Conservation (phyloP, 2,329 filamentous ascomycete genomes). For the Talaromyces albobiverticillius region DNA sequence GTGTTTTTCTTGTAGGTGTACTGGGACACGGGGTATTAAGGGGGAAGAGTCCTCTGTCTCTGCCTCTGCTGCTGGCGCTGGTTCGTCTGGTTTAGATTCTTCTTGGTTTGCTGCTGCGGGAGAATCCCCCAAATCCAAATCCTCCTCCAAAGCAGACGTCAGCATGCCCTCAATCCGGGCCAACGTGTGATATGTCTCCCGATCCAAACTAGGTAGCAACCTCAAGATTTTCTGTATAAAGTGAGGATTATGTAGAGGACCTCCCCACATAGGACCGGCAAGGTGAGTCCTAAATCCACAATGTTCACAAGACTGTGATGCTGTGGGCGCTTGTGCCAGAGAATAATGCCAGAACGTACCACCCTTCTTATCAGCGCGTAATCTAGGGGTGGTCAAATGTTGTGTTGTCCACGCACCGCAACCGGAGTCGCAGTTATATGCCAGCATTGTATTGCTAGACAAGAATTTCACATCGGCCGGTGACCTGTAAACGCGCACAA, state of each 20-base stretch:
- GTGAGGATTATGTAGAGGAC: constrained; percentile 76
- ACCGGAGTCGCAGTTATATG: constrained; percentile 85
- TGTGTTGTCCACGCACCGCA: constrained; percentile 92
- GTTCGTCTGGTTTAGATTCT: constrained; percentile 14
- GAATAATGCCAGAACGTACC: constrained; percentile 73
- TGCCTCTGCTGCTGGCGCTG: constrained; percentile 12
- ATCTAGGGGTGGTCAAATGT: constrained; percentile 67
- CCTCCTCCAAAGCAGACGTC: constrained; percentile 79
- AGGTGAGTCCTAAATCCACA: constrained; percentile 85
- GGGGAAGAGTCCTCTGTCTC: background rate
- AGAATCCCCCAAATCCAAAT: constrained; percentile 26
- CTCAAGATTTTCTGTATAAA: constrained; percentile 79
- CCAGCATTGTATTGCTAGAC: constrained; percentile 85
- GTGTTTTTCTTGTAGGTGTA: constrained; percentile 49
- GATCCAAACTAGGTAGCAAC: constrained; percentile 65
- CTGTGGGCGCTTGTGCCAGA: constrained; percentile 67
- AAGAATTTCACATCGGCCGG: constrained; percentile 86
- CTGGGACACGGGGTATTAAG: constrained; percentile 53
- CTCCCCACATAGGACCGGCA: constrained; percentile 91
- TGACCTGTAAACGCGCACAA: constrained; percentile 76
- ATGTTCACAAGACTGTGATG: constrained; percentile 69
- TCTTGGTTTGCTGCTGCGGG: background rate
- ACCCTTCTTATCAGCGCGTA: constrained; percentile 67
- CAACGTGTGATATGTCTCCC: constrained; percentile 72
- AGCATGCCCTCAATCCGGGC: constrained; percentile 88